These are phyloP conservation scores for Gymnopilus junonius DNA, from an alignment of 768 basidiomycete genomes.

Conservation along the genomic window DNA sequence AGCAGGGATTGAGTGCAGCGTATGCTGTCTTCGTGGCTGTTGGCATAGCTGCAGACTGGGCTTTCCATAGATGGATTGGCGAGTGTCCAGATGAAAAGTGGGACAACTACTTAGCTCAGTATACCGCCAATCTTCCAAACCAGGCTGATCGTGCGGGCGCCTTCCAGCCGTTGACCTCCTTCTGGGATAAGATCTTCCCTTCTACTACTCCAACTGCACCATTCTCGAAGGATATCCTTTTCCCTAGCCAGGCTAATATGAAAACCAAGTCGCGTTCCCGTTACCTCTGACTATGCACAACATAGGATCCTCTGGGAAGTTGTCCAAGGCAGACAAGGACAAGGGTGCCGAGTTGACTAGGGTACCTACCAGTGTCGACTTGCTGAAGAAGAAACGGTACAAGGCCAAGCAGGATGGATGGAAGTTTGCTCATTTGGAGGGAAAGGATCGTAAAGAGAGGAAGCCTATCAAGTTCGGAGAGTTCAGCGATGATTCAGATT, in stretches of 20 bases:
- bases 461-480: constrained; percentile 40
- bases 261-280: constrained; percentile 7
- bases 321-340: constrained; percentile 1
- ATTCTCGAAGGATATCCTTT: constrained; percentile 28
- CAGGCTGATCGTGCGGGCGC: constrained; percentile 57
- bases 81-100: constrained; percentile 80
- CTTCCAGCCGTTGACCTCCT: constrained; percentile 55
- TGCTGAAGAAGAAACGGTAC: constrained; percentile 31
- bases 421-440: constrained; percentile 6
- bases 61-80: constrained; percentile 56
- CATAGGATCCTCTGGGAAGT: constrained; percentile 4
- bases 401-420: constrained; percentile 13
- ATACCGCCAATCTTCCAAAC: constrained; percentile 57
- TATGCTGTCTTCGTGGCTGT: constrained; percentile 53
- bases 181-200: constrained; percentile 56
- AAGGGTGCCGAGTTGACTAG: constrained; percentile 13
- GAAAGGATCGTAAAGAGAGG: constrained; percentile 21
- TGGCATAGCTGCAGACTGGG: constrained; percentile 59
- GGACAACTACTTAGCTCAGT: constrained; percentile 68
- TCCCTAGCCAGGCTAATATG: constrained; percentile 15
- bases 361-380: constrained; percentile 18
- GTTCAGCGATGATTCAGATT: constrained; percentile 29
- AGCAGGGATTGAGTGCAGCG: constrained; percentile 63
- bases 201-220: constrained; percentile 15
- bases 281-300: constrained; percentile 20